Evolutionary conservation across 257 asterid species (phyloP).

Genomic region (Dorcoceras hygrometricum): DNA sequence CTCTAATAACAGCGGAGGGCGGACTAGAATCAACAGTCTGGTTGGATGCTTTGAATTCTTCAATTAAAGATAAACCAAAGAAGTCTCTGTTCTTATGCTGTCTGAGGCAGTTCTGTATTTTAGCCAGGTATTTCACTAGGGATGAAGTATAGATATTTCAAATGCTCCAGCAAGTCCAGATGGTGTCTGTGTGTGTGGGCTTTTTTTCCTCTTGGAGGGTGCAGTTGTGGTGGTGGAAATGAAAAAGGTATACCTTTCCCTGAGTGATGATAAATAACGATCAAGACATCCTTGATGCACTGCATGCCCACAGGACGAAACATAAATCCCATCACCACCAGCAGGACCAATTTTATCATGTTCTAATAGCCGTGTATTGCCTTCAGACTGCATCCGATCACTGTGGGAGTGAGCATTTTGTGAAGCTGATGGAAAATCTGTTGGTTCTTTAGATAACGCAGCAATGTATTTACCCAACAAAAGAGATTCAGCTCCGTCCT

Average conservation of each 20-base stretch:
- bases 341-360: conserved; percentile 63
- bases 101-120: background rate
- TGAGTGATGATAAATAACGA: conserved; percentile 81
- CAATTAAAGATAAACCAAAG: too few relatives aligned
- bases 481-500: conserved; percentile 42
- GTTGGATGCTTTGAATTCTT: too few relatives aligned
- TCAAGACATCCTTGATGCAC: conserved; percentile 97
- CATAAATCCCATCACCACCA: conserved; percentile 74
- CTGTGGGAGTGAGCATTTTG: conserved; percentile 34
- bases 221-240: background rate
- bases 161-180: background rate
- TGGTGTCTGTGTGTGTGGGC: background rate
- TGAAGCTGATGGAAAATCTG: conserved; percentile 59
- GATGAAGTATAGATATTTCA: background rate
- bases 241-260: conserved; percentile 66
- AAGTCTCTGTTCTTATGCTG: background rate
- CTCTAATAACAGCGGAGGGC: too few relatives aligned
- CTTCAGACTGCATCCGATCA: conserved; percentile 39
- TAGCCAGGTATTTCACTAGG: background rate
- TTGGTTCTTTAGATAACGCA: conserved; percentile 57
- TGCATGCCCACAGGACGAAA: conserved; percentile 98
- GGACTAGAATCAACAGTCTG: too few relatives aligned
- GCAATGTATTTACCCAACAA: conserved; percentile 82
- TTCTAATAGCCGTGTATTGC: conserved; percentile 31
- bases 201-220: conserved; percentile 6